phyloP scores from a whole-genome alignment of 164 flowering plant species.

The Stephania yunnanensis region DNA sequence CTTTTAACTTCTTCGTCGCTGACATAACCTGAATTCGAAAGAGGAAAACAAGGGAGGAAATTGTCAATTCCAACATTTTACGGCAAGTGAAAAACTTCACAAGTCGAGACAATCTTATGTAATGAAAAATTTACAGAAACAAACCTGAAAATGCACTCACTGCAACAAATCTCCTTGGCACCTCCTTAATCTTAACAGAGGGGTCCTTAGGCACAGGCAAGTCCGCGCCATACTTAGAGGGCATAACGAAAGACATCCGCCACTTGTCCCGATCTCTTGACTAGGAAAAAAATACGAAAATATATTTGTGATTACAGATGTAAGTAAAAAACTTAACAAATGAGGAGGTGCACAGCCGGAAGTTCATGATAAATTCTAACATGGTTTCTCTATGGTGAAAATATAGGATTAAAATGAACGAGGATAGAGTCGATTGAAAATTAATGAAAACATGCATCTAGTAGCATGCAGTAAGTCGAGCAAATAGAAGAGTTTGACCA shows the following conservation, averaged over 20 bases:
- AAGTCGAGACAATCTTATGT: not conserved
- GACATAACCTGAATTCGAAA: constrained; percentile 51
- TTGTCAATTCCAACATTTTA: not conserved
- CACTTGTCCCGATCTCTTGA: constrained; percentile 48
- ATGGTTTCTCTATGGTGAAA: not conserved
- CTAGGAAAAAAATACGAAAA: constrained; percentile 22
- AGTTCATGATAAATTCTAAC: not conserved
- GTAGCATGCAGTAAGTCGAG: too few species aligned
- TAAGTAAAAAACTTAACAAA: not conserved
- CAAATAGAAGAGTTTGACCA: too few species aligned
- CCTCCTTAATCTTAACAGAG: constrained; percentile 60
- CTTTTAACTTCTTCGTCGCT: constrained; percentile 66
- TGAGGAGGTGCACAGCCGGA: not conserved
- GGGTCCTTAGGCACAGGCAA: constrained; percentile 76
- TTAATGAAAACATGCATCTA: not conserved
- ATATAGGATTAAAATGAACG: not conserved
- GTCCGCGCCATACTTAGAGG: constrained; percentile 79
- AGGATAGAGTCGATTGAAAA: not conserved
- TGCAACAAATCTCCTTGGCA: constrained; percentile 62
- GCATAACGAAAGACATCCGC: constrained; percentile 96
- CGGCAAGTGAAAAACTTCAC: not conserved
- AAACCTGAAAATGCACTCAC: constrained; percentile 88
- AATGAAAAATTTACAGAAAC: not conserved
- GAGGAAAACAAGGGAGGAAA: not conserved
- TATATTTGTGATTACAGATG: not conserved